A percentile compares a stretch with the other conserved stretches of the same genome.
Evolutionary conservation across 345 rosid genomes (phyloP).

Genomic region (Fremontodendron californicum): DNA sequence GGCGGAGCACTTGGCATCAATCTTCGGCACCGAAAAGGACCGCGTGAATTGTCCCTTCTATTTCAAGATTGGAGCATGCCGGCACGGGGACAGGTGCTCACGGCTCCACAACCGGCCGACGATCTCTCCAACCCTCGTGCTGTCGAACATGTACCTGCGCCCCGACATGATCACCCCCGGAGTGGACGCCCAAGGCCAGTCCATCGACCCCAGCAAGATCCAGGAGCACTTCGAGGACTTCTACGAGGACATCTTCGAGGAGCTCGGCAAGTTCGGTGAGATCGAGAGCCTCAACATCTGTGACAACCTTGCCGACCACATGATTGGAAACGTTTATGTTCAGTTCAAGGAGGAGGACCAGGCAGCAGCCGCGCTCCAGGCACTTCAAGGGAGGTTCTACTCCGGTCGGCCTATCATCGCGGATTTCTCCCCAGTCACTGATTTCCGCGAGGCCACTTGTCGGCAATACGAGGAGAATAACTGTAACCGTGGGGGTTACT

Average conservation of each 20-base stretch:
- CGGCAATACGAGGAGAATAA: constrained; percentile 77
- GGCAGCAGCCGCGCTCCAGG: constrained; percentile 77
- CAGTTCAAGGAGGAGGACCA: constrained; percentile 89
- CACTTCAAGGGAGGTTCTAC: constrained; percentile 74
- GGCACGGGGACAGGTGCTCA: constrained; percentile 87
- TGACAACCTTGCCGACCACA: constrained; percentile 87
- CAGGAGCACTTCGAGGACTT: constrained; percentile 84
- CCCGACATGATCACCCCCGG: constrained; percentile 93
- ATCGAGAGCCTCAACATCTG: constrained; percentile 80
- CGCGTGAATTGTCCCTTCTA: constrained; percentile 85
- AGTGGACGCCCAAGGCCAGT: constrained; percentile 66
- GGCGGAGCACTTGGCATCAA: constrained; percentile 97
- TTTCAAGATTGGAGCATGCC: constrained; percentile 86
- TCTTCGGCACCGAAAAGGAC: constrained; percentile 85
- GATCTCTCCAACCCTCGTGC: constrained; percentile 70
- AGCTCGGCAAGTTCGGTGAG: constrained; percentile 80
- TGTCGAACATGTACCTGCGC: constrained; percentile 63
- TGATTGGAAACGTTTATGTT: constrained; percentile 89
- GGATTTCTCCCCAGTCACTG: constrained; percentile 91
- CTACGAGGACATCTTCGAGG: constrained; percentile 83
- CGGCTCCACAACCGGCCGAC: constrained; percentile 82
- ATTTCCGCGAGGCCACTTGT: constrained; percentile 86
- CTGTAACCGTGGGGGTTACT: constrained; percentile 87
- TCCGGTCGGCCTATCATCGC: constrained; percentile 86
- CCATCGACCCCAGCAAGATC: constrained; percentile 68